These are phyloP conservation scores for Lentinula sp. DNA, from an alignment of 768 basidiomycete species.

Conservation along the genomic window DNA sequence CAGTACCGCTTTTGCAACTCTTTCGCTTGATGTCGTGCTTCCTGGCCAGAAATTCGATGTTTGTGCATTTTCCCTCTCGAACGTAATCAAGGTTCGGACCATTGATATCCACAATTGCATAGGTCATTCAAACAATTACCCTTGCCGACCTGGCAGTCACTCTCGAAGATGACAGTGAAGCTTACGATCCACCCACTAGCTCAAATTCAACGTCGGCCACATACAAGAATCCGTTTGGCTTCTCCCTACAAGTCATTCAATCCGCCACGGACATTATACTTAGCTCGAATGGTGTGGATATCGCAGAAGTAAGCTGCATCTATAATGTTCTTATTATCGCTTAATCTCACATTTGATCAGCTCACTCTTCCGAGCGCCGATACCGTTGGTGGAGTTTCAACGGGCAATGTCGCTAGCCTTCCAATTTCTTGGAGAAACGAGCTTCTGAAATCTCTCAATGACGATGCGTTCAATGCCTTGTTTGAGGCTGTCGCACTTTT, in stretches of 20 bases:
- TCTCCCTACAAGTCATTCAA: conserved; percentile 59
- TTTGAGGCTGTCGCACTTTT: conserved; percentile 55
- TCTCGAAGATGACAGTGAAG: conserved; percentile 44
- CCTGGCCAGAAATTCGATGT: conserved; percentile 55
- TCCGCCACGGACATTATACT: conserved; percentile 51
- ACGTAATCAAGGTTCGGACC: neutral
- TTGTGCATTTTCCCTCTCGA: conserved; percentile 9
- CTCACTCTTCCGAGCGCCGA: conserved; percentile 43
- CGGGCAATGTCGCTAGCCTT: conserved; percentile 59
- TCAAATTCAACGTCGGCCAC: conserved; percentile 48
- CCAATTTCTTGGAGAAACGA: conserved; percentile 50
- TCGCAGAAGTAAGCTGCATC: conserved; percentile 39
- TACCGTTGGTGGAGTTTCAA: conserved; percentile 58
- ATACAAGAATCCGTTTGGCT: conserved; percentile 74
- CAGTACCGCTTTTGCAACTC: conserved; percentile 62
- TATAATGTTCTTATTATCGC: neutral
- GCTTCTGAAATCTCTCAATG: conserved; percentile 49
- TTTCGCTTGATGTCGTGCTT: conserved; percentile 54
- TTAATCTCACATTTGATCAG: conserved; percentile 20
- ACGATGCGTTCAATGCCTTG: conserved; percentile 47
- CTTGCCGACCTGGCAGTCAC: conserved; percentile 51
- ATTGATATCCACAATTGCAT: neutral
- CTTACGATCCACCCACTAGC: conserved; percentile 54
- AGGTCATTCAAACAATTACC: conserved; percentile 61
- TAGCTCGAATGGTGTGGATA: conserved; percentile 36